Conservation (phyloP, 164 flowering plant genomes). For the Aristolochia fimbriata region DNA sequence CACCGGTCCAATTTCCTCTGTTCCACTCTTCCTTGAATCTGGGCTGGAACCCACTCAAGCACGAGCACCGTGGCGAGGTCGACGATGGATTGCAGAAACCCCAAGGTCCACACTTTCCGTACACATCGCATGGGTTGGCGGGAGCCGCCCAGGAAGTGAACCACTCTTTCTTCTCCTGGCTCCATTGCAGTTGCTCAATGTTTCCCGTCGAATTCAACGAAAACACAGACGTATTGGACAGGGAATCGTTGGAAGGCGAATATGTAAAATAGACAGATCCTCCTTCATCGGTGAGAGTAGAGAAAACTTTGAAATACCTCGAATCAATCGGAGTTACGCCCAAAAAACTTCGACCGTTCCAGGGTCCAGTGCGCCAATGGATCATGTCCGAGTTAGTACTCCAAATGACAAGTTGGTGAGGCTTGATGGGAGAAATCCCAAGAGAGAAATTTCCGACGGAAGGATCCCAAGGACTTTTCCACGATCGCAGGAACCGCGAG, state of each 20-base stretch:
- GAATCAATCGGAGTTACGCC: background rate
- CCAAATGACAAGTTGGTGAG: background rate
- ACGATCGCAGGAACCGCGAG: no score
- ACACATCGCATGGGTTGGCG: background rate
- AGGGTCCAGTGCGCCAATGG: background rate
- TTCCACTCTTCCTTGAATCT: slow-evolving; percentile 17
- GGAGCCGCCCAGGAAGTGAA: no score
- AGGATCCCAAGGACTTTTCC: background rate
- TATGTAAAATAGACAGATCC: background rate
- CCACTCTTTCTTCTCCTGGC: background rate
- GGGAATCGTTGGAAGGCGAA: background rate
- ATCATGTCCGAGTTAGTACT: background rate
- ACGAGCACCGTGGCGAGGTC: slow-evolving; percentile 21
- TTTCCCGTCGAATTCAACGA: background rate
- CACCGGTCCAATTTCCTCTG: background rate
- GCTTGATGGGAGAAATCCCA: background rate
- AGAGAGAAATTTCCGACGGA: background rate
- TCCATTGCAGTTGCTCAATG: background rate
- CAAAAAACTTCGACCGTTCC: background rate
- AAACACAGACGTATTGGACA: background rate
- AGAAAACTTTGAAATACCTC: background rate
- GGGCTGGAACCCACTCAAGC: slow-evolving; percentile 27
- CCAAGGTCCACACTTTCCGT: background rate
- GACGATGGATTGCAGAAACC: background rate
- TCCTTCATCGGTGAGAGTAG: background rate